Base-by-base conservation (phyloP, 345 rosid species). In the Populus pruinosa region DNA sequence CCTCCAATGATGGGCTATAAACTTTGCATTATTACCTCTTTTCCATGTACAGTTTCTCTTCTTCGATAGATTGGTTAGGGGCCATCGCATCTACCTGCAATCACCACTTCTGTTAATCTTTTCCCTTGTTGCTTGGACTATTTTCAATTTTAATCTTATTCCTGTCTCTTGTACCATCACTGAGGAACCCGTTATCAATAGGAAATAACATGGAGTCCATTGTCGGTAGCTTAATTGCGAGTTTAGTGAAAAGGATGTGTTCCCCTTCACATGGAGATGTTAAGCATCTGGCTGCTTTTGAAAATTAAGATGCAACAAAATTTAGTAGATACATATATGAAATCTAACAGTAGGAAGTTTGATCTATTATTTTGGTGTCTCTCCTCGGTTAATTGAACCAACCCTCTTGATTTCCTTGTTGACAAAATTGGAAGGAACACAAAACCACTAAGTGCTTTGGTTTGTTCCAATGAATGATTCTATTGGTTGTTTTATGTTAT, bases 221-320 rank as follows among this genome's bases (percentile, higher is more conserved):
- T 74, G 77, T 89, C 68, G 85, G 79, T 77, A 82, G 83, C 86
- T 84, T 94, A 84, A 87, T 89, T 78, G 65, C 79, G 63, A 85
- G 85, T 29, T 86, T 94, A 83, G 80, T 89, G 64, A 81, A 85
- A 83, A 89, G 86, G 86, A 92, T 94, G 91, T 91, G 88, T 79
- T 83, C 85, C 75, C 85, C 89, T 50, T 73, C 47, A 31, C 84
- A 81, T 79, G 79, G 62, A 82, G 86, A 83, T 73, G 92, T 97
- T 88, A 86, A 82, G 68, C 70, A 68, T 7, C 74, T 71, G 49
- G 73, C 31, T 44, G 39, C 41, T 35, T 35, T 35, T 44, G 23
- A 70, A 68, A 72, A 23, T 67, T 67, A 5, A 8, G 25, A 27
- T 55, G 14, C 29, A 20, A 13, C 11, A 44, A 55, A 55, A 31